phyloP scores from a whole-genome alignment of 176 grass and related monocot species.

The Triticum dicoccoides region DNA sequence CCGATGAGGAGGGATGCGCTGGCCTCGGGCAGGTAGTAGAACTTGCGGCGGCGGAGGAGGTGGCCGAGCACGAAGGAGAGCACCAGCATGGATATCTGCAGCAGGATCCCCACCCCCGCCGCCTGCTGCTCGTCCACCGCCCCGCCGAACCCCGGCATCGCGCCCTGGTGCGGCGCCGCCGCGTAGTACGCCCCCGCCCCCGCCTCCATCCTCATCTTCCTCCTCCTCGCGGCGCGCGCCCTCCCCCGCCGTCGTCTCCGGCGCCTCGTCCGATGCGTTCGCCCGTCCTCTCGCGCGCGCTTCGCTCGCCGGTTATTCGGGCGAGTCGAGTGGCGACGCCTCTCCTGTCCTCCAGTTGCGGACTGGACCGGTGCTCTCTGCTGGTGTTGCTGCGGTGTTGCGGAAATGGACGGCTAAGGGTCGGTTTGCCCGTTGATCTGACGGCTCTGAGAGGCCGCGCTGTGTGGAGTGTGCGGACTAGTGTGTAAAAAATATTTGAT shows the following conservation, averaged over 20 bases:
- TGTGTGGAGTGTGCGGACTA: not conserved
- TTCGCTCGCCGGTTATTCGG: constrained; percentile 3
- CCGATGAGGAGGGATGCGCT: constrained; percentile 90
- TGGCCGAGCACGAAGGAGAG: constrained; percentile 87
- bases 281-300: not conserved
- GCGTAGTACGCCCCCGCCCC: constrained; percentile 1
- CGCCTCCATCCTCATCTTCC: not conserved
- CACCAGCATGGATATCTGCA: constrained; percentile 97
- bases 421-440: not conserved
- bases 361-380: not conserved
- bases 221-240: not conserved
- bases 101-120: constrained; percentile 87
- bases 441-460: not conserved
- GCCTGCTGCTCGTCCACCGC: constrained; percentile 76
- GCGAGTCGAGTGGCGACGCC: not conserved
- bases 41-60: constrained; percentile 78
- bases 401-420: not conserved
- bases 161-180: constrained; percentile 12
- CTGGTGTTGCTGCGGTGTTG: not conserved
- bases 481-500: not conserved
- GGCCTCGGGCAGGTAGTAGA: constrained; percentile 93
- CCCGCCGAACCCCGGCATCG: constrained; percentile 15
- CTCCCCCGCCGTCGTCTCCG: not conserved
- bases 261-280: not conserved
- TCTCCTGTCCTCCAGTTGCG: constrained; percentile 7